These are phyloP conservation scores for Penicillium odoratum DNA, from an alignment of 495 filamentous ascomycete genomes.

Conservation along the genomic window DNA sequence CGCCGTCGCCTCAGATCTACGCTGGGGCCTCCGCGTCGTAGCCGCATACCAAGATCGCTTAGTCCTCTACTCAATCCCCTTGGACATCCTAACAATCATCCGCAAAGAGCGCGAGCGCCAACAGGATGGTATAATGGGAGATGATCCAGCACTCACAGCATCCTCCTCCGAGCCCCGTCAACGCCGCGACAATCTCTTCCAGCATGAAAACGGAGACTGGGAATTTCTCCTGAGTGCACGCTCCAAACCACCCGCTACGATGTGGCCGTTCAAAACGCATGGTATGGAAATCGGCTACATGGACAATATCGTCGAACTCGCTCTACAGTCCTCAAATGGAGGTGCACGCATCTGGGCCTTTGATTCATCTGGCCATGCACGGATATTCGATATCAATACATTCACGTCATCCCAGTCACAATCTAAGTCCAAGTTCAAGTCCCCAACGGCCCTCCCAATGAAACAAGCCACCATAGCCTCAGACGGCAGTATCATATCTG, in stretches of 20 bases:
- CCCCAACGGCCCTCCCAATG: constrained; percentile 13
- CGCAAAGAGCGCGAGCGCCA: constrained; percentile 40
- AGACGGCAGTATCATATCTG: constrained; percentile 32
- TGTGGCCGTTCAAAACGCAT: constrained; percentile 46
- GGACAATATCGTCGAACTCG: constrained; percentile 37
- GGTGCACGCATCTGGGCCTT: constrained; percentile 46
- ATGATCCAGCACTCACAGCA: constrained; percentile 24
- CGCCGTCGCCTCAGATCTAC: constrained; percentile 58
- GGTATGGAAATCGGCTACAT: constrained; percentile 45
- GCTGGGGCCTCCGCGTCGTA: constrained; percentile 61
- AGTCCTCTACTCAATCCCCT: constrained; percentile 62
- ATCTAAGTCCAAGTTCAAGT: background rate
- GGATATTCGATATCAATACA: constrained; percentile 41
- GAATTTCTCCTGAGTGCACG: constrained; percentile 40
- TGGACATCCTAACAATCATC: constrained; percentile 56
- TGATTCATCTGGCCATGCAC: constrained; percentile 29
- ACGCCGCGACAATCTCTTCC: constrained; percentile 33
- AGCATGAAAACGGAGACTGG: constrained; percentile 43
- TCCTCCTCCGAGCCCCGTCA: background rate
- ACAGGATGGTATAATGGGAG: constrained; percentile 36
- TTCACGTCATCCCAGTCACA: constrained; percentile 14
- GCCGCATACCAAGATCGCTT: constrained; percentile 57
- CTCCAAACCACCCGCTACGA: constrained; percentile 37
- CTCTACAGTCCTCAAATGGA: constrained; percentile 36
- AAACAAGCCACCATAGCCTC: constrained; percentile 26